These are phyloP conservation scores for Amaranthus hypochondriacus DNA, from an alignment of 148 eudicot species.

Conservation along the genomic window DNA sequence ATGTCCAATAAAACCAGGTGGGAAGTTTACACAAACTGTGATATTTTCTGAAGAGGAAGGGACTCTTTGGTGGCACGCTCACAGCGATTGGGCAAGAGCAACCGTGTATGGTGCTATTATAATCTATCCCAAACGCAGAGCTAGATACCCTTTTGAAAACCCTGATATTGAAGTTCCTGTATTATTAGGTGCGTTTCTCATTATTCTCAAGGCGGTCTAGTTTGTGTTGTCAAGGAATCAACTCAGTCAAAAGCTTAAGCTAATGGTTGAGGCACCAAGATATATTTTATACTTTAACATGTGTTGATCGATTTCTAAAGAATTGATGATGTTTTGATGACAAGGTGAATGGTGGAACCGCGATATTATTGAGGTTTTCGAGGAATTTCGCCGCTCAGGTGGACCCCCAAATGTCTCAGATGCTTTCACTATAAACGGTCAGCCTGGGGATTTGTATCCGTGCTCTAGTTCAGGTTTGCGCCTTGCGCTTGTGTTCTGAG, in stretches of 20 bases:
- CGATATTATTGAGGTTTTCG: constrained; percentile 16
- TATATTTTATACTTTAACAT: no score
- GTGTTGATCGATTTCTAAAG: no score
- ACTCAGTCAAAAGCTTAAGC: no score
- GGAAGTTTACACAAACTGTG: constrained; percentile 28
- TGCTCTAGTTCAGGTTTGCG: constrained; percentile 42
- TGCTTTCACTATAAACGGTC: constrained; percentile 49
- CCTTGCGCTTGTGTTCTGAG: no score
- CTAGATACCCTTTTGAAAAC: constrained; percentile 33
- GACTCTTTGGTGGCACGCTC: constrained; percentile 59
- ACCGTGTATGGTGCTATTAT: constrained; percentile 35
- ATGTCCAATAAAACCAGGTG: constrained; percentile 40
- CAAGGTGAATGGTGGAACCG: constrained; percentile 46
- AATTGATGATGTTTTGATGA: no score
- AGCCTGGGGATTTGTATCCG: constrained; percentile 48
- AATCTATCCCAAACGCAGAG: constrained; percentile 24
- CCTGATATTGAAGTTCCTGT: constrained; percentile 39
- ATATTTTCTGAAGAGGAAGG: constrained; percentile 35
- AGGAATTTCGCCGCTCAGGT: constrained; percentile 22
- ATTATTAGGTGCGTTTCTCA: constrained; percentile 27
- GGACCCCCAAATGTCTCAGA: constrained; percentile 43
- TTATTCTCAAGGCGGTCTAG: no score
- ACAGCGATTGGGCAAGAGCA: constrained; percentile 45
- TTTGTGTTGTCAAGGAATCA: no score
- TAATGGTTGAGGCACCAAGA: no score